Conservation (phyloP, 2,329 filamentous ascomycete species). For the Colletotrichum theobromicola region DNA sequence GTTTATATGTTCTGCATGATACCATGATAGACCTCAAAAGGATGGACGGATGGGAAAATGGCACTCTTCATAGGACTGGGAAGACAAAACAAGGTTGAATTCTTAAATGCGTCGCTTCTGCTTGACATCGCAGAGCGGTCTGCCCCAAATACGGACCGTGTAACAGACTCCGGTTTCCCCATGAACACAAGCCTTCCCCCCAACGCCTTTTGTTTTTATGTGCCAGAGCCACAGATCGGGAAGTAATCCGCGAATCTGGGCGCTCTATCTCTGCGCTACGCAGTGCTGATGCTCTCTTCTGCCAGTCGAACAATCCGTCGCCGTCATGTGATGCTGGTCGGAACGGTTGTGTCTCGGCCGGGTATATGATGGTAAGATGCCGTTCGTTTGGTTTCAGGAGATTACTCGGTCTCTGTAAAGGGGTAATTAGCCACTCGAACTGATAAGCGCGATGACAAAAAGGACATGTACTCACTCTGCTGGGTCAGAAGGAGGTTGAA, state of each 20-base stretch:
- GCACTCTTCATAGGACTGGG: neutral
- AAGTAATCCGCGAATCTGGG: neutral
- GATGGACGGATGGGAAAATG: neutral
- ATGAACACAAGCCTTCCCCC: slow-evolving; percentile 16
- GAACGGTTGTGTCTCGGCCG: neutral
- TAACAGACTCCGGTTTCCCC: slow-evolving; percentile 9
- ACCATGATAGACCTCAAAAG: slow-evolving; percentile 19
- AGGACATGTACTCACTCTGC: slow-evolving; percentile 53
- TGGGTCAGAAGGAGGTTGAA: slow-evolving; percentile 89
- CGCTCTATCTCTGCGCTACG: neutral
- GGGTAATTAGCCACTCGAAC: neutral
- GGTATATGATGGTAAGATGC: neutral
- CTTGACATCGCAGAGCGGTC: neutral
- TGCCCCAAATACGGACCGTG: slow-evolving; percentile 5
- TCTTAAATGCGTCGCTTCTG: slow-evolving; percentile 1
- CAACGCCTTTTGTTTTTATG: slow-evolving; percentile 15
- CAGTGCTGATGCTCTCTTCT: neutral
- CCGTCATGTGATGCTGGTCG: neutral
- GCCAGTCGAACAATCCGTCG: neutral
- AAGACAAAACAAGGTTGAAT: slow-evolving; percentile 7
- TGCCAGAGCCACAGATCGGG: neutral
- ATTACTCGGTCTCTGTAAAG: neutral
- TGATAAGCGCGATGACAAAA: neutral
- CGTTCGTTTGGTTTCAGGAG: neutral
- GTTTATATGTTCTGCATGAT: slow-evolving; percentile 22